Base-by-base conservation (phyloP, 2,329 filamentous ascomycete species). In the Aureobasidium sp. region DNA sequence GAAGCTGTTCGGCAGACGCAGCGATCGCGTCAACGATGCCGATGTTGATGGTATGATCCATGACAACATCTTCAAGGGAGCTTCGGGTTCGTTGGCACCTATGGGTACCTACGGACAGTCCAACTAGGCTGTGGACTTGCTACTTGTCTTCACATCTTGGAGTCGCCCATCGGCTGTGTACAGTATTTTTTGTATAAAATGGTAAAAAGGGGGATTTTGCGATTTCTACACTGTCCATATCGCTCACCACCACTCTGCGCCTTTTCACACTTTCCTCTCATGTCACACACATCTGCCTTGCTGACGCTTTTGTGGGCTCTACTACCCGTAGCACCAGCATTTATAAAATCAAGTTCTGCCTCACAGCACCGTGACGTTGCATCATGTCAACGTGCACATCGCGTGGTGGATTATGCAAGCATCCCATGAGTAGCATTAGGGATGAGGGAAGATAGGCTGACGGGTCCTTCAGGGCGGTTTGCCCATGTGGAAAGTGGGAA, bases 51-150 rank as follows among this genome's bases (percentile, higher is more conserved):
- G 61, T 50, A 49, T 61, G n/a, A 60, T 61, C 9, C 54, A 66
- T 4, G 63, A 65, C 19, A 69, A 70, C 64, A 64, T 67, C 7
- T 70, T 70, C 65, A 70, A 70, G 66, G 68, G 63, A 35, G 62
- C 63, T 35, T 68, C 64, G 46, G 69, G 69, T 21, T 68, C 66
- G 6, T 64, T 67, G 60, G 64, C 63, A 37, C 65, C 69, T 2
- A 66, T 70, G 66, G 67, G 45, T 33, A 49, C 45, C 9, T 49
- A 49, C 29, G 45, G 65, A 15, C 62, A 57, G 40, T n/a, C 40
- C 9, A 38, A 54, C 27, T 45, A 35, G 13, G 29, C 7, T 65
- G 15, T 64, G 60, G 46, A 23, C 23, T 60, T 33, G 15, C 51
- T 38, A 19, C 42, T 29, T 40, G 49, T 58, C n/a, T 45, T 45